These are phyloP conservation scores for Solanum chmielewskii DNA, from an alignment of 257 asterid genomes.

Conservation along the genomic window DNA sequence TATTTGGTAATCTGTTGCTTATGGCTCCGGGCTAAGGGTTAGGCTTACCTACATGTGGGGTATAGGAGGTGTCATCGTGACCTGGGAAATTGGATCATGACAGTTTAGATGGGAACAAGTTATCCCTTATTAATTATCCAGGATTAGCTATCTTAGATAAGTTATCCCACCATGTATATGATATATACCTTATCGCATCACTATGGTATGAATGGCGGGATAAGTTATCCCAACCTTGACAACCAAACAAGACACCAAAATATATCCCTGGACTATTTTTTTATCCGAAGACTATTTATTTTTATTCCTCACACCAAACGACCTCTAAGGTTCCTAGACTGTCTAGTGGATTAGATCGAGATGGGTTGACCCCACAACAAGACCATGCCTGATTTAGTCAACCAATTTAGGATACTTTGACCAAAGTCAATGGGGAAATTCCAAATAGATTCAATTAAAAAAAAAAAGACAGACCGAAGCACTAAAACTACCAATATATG, in stretches of 20 bases:
- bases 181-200: neutral
- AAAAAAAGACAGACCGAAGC: neutral
- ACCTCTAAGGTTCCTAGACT: neutral
- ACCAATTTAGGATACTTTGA: neutral
- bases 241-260: neutral
- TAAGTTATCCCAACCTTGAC: neutral
- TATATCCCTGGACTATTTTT: neutral
- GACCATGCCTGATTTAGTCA: neutral
- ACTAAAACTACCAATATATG: neutral
- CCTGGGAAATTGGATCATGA: neutral
- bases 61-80: neutral
- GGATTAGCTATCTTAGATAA: neutral
- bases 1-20: neutral
- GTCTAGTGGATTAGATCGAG: neutral
- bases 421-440: neutral
- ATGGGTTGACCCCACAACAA: neutral
- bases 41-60: neutral
- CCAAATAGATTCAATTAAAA: neutral
- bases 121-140: neutral
- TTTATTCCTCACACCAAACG: neutral
- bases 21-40: neutral
- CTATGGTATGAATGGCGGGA: neutral
- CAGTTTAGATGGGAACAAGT: neutral
- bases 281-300: neutral
- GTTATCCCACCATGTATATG: neutral